Conservation (phyloP, 1,284 basidiomycete genomes). For the Fomitopsis betulina region DNA sequence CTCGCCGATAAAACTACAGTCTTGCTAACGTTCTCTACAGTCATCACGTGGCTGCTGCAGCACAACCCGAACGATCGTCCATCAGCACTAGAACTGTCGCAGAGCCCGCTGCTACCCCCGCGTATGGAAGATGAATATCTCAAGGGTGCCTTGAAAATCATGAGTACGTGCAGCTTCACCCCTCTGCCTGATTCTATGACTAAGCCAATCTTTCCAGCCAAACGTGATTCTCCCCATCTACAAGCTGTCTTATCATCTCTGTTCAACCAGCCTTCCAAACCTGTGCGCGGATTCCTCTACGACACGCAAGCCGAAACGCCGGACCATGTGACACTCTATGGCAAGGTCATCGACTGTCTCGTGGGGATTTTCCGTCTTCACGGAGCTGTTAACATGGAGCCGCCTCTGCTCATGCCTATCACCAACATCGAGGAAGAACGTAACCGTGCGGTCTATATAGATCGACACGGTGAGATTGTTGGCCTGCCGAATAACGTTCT, state of each 20-base stretch:
- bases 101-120: slow-evolving; percentile 73
- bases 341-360: slow-evolving; percentile 75
- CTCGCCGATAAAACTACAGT: not conserved
- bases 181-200: not conserved
- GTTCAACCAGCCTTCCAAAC: slow-evolving; percentile 66
- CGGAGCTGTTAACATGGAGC: slow-evolving; percentile 84
- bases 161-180: slow-evolving; percentile 45
- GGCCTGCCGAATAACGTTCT: slow-evolving; percentile 76
- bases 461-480: slow-evolving; percentile 79
- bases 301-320: slow-evolving; percentile 68
- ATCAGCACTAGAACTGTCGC: slow-evolving; percentile 79
- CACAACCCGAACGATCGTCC: slow-evolving; percentile 85
- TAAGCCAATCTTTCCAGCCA: slow-evolving; percentile 37
- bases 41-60: slow-evolving; percentile 79
- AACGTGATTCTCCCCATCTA: slow-evolving; percentile 69
- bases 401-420: slow-evolving; percentile 79
- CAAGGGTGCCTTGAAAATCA: slow-evolving; percentile 73
- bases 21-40: slow-evolving; percentile 29
- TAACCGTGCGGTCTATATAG: slow-evolving; percentile 71
- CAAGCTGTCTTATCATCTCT: slow-evolving; percentile 67
- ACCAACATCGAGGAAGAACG: slow-evolving; percentile 55
- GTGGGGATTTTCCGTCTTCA: slow-evolving; percentile 80
- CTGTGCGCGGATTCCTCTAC: slow-evolving; percentile 74
- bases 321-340: slow-evolving; percentile 67
- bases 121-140: slow-evolving; percentile 83